Percentiles rank a stretch among this genome's conserved stretches.
Conservation (phyloP, 2,329 filamentous ascomycete genomes). For the Phoma herbarum region DNA sequence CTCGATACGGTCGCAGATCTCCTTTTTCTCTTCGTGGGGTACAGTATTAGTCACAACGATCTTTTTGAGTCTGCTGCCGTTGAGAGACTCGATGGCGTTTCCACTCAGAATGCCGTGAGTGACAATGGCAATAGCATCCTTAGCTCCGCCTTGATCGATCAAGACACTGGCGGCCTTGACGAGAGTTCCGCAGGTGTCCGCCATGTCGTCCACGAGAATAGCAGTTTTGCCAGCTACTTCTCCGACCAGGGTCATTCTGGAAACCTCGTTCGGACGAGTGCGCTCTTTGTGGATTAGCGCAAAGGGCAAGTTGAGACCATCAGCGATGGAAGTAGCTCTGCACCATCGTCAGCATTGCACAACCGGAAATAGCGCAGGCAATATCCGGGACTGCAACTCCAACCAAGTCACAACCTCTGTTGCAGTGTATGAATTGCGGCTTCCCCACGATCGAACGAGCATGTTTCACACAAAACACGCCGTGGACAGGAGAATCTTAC, state of each 20-base stretch:
- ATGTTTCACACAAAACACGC: conserved; percentile 2
- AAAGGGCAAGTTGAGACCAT: conserved; percentile 88
- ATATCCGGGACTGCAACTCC: neutral
- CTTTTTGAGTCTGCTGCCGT: conserved; percentile 76
- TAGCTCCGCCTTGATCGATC: conserved; percentile 79
- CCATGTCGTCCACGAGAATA: conserved; percentile 98
- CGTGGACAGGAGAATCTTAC: conserved; percentile 51
- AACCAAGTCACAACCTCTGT: neutral
- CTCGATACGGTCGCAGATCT: conserved; percentile 79
- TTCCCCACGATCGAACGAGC: neutral
- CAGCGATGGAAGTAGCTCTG: conserved; percentile 89
- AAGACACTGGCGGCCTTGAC: conserved; percentile 90
- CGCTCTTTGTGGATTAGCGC: conserved; percentile 98
- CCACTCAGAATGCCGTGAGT: conserved; percentile 93
- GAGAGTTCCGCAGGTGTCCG: conserved; percentile 90
- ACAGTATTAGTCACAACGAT: conserved; percentile 93
- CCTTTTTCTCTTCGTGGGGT: conserved; percentile 80
- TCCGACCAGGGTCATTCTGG: conserved; percentile 94
- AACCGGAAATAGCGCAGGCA: conserved; percentile 1
- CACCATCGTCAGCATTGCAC: conserved; percentile 25
- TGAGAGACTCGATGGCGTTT: conserved; percentile 85
- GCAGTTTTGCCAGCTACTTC: conserved; percentile 90
- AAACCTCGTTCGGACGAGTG: conserved; percentile 88
- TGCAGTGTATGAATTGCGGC: neutral
- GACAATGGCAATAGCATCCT: conserved; percentile 91